Base-by-base conservation (phyloP, 1,284 basidiomycete genomes). In the Cryptococcus deneoformans region DNA sequence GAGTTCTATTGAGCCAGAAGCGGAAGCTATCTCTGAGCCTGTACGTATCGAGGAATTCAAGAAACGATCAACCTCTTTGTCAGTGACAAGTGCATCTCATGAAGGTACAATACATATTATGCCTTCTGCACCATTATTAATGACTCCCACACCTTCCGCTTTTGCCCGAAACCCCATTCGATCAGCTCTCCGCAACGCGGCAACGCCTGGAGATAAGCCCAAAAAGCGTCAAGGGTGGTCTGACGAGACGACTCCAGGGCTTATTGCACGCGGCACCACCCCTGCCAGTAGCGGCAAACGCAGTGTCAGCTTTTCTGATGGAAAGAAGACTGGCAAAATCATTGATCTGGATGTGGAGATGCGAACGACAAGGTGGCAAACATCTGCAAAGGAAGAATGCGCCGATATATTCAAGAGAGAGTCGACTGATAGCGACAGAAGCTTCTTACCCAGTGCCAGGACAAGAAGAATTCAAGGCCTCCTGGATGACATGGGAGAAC, bases 251-350 rank as follows among this genome's bases (percentile, higher is more conserved):
- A 76, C 74, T 1, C 61, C 65, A 3, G 52, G 24, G 16, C 61
- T 64, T 7, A 50, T 61, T 2, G 59, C 53, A 10, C 36, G 57
- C 20, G 60, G 57, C 12, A 50, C 42, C 20, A 61, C 60, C 0
- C 60, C 60, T 38, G 65, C 59, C 35, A 58, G 58, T 37, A 69
- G 67, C 43, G 59, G 58, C 5, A 84, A 86, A 34, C 84, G 92
- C 37, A 93, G 90, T 46, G 93, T 97, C 53, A 93, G 90, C 73
- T 97, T 97, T 78, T 94, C 91, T 16, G 93, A 97, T 71, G 92
- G 92, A 5, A 88, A 87, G 69, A 83, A 83, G 58, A 86, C 88
- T 44, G 92, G 92, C 5, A 90, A 89, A 40, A 93, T 93, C 49
- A 80, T 82, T 53, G 89, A 87, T 20, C 76, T 88, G 48, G 79